A percentile compares a stretch with the other conserved stretches of the same genome.
Conservation (phyloP, 2,329 filamentous ascomycete species). For the Botrytis tulipae region DNA sequence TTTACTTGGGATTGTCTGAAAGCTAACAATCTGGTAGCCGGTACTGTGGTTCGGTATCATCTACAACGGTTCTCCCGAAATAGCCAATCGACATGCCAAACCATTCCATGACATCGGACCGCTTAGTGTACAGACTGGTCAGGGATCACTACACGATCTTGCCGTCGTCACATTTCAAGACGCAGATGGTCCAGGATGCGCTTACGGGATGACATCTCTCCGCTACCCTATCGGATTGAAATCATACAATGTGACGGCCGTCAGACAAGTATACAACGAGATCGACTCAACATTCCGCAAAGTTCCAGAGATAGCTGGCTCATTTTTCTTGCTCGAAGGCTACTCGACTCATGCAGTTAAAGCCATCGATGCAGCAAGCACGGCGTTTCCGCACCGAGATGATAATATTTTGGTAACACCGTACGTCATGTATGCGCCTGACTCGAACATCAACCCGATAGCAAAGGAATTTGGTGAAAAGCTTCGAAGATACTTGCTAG, state of each 20-base stretch:
- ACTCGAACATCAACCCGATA: not conserved
- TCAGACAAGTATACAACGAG: conserved; percentile 6
- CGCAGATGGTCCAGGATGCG: conserved; percentile 1
- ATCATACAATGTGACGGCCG: not conserved
- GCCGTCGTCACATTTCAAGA: conserved; percentile 1
- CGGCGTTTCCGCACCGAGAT: not conserved
- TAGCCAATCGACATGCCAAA: not conserved
- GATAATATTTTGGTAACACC: conserved; percentile 4
- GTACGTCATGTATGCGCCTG: conserved; percentile 7
- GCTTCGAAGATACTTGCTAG: not conserved
- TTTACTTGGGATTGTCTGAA: not conserved
- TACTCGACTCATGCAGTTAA: conserved; percentile 12
- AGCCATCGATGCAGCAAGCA: conserved; percentile 2
- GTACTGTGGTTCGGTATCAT: conserved; percentile 8
- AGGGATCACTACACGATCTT: conserved; percentile 4
- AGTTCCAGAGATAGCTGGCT: not conserved
- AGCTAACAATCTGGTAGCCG: not conserved
- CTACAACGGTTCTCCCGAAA: conserved; percentile 8
- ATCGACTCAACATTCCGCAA: conserved; percentile 2
- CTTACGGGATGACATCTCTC: not conserved
- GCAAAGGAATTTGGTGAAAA: conserved; percentile 1
- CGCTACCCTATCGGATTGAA: conserved; percentile 3
- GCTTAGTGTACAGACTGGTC: not conserved
- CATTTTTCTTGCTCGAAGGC: conserved; percentile 6
- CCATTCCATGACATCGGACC: conserved; percentile 5